Evolutionary conservation across 2,329 filamentous ascomycete genomes (phyloP).

Genomic region (Curvularia lunata): DNA sequence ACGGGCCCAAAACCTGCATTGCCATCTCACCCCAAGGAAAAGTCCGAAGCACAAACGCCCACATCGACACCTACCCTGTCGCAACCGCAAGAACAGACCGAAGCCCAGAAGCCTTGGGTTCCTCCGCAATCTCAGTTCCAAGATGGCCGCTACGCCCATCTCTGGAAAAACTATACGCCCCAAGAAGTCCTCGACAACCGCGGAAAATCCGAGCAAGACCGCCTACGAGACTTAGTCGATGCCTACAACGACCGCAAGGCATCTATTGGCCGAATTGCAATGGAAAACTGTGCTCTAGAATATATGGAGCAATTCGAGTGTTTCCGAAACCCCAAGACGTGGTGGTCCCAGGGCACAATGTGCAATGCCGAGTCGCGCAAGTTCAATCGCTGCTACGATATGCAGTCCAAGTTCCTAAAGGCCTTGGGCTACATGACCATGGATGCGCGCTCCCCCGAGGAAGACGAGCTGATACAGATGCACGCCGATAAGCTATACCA

Average conservation of each 20-base stretch:
- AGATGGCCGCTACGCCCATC: constrained; percentile 78
- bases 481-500: constrained; percentile 92
- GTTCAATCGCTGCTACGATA: constrained; percentile 86
- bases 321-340: constrained; percentile 71
- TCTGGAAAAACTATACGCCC: constrained; percentile 91
- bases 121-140: constrained; percentile 65
- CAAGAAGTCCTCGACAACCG: constrained; percentile 71
- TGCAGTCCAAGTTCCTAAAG: constrained; percentile 90
- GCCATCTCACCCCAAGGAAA: constrained; percentile 38
- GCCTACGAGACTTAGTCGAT: constrained; percentile 78
- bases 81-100: constrained; percentile 12
- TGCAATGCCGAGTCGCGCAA: constrained; percentile 77
- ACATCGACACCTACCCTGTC: constrained; percentile 11
- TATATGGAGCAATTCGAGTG: constrained; percentile 84
- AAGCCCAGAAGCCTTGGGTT: constrained; percentile 46
- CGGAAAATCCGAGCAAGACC: constrained; percentile 77
- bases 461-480: constrained; percentile 88
- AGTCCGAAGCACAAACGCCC: constrained; percentile 23
- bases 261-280: constrained; percentile 77
- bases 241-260: constrained; percentile 82
- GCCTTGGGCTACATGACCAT: constrained; percentile 83
- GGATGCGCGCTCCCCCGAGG: constrained; percentile 68
- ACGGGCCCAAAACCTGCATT: constrained; percentile 63
- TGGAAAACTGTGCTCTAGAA: constrained; percentile 92
- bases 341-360: constrained; percentile 74